phyloP scores from a whole-genome alignment of 2,329 filamentous ascomycete species.

The Ophiocordyceps australis region DNA sequence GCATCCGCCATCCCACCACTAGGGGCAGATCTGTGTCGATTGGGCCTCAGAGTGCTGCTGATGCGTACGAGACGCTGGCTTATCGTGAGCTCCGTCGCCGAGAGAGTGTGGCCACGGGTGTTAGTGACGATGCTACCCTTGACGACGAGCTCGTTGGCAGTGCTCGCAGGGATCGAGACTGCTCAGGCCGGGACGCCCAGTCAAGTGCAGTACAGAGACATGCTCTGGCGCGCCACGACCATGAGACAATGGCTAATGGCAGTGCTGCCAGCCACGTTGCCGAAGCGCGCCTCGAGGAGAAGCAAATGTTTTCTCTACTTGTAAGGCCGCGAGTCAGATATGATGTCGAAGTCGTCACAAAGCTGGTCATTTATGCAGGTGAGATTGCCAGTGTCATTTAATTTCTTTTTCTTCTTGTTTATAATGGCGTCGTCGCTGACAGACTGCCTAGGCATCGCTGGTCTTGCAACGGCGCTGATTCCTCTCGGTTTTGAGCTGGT shows the following conservation, averaged over 20 bases:
- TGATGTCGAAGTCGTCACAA: constrained; percentile 97
- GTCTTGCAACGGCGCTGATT: constrained; percentile 60
- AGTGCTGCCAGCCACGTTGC: constrained; percentile 16
- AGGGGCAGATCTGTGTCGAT: constrained; percentile 71
- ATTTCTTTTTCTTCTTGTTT: not conserved
- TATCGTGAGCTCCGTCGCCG: constrained; percentile 54
- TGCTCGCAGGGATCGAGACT: constrained; percentile 22
- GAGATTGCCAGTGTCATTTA: constrained; percentile 16
- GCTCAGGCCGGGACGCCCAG: constrained; percentile 25
- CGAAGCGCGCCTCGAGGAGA: constrained; percentile 41
- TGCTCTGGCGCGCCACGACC: constrained; percentile 58
- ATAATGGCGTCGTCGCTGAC: constrained; percentile 1
- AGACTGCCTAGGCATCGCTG: constrained; percentile 49
- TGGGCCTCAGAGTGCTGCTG: constrained; percentile 86
- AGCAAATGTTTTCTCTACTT: constrained; percentile 68
- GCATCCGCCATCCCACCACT: constrained; percentile 53
- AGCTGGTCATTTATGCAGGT: constrained; percentile 89
- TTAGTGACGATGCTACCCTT: constrained; percentile 23
- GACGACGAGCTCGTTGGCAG: constrained; percentile 19
- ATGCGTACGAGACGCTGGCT: constrained; percentile 88
- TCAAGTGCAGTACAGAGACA: constrained; percentile 44
- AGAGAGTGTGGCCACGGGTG: constrained; percentile 33
- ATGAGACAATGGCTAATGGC: constrained; percentile 23
- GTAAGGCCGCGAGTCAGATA: constrained; percentile 82
- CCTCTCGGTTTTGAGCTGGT: constrained; percentile 53